Conservation (phyloP, 2,329 filamentous ascomycete species). For the Aspergillus versicolor region DNA sequence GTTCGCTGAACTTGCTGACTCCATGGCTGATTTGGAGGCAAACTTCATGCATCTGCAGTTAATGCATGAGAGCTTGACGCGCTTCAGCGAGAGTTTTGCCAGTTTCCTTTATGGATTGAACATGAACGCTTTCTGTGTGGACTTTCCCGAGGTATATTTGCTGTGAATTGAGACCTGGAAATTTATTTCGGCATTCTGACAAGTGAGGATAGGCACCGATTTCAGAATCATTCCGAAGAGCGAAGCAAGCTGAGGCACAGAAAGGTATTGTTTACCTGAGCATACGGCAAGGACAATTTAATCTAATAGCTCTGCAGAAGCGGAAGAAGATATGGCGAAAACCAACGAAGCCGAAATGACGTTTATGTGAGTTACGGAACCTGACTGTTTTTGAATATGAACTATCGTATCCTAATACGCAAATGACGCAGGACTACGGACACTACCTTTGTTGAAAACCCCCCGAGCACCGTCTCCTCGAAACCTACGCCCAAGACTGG, state of each 20-base stretch:
- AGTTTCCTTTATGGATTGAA: constrained; percentile 94
- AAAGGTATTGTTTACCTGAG: constrained; percentile 32
- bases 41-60: constrained; percentile 97
- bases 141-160: constrained; percentile 78
- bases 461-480: constrained; percentile 52
- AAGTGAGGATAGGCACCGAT: constrained; percentile 65
- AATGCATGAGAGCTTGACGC: constrained; percentile 89
- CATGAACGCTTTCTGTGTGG: constrained; percentile 98
- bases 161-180: background rate
- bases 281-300: background rate
- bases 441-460: constrained; percentile 87
- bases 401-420: constrained; percentile 3
- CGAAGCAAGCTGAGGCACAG: constrained; percentile 58
- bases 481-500: constrained; percentile 43
- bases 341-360: constrained; percentile 68
- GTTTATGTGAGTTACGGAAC: constrained; percentile 65
- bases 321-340: constrained; percentile 31
- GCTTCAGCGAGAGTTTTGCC: constrained; percentile 95
- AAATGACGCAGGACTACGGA: constrained; percentile 70
- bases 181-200: background rate
- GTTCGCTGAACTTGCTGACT: constrained; percentile 90
- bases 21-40: constrained; percentile 91
- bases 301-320: constrained; percentile 28
- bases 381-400: background rate
- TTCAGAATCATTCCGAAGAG: constrained; percentile 74